phyloP scores from a whole-genome alignment of 2,329 filamentous ascomycete genomes.

The Arachnomyces sp. region DNA sequence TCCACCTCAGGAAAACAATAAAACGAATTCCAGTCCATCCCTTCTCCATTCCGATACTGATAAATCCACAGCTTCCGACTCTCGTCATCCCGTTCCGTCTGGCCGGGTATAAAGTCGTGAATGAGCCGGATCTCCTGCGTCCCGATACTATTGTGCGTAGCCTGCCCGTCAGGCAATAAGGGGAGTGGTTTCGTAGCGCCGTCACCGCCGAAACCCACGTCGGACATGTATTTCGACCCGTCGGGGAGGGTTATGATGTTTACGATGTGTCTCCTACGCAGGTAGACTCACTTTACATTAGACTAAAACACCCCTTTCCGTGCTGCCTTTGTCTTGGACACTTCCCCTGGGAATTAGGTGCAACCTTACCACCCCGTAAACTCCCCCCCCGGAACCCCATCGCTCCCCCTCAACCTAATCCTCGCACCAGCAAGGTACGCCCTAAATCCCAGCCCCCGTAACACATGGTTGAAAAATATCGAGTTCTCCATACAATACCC shows the following conservation, averaged over 20 bases:
- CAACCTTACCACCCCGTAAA: conserved; percentile 18
- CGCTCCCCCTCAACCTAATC: conserved; percentile 25
- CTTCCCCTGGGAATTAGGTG: no score
- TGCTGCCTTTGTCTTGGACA: no score
- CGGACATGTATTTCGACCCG: conserved; percentile 43
- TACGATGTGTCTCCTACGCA: conserved; percentile 45
- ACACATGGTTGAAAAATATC: conserved; percentile 47
- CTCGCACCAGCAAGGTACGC: conserved; percentile 46
- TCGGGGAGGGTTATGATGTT: conserved; percentile 46
- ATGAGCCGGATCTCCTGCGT: conserved; percentile 48
- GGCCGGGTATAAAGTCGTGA: conserved; percentile 40
- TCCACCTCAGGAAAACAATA: conserved; percentile 35
- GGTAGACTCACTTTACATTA: no score
- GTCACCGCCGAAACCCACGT: conserved; percentile 56
- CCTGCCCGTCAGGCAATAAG: conserved; percentile 33
- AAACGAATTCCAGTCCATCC: conserved; percentile 33
- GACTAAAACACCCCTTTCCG: no score
- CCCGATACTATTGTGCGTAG: conserved; percentile 41
- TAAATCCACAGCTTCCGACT: conserved; percentile 48
- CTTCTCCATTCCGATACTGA: conserved; percentile 27
- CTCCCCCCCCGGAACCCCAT: conserved; percentile 21
- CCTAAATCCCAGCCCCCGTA: conserved; percentile 44
- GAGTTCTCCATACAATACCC: conserved; percentile 56
- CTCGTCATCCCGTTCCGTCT: conserved; percentile 20
- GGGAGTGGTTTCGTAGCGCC: conserved; percentile 50